These are phyloP conservation scores for Ophiostoma ips DNA, from an alignment of 2,329 filamentous ascomycete species.

Conservation along the genomic window DNA sequence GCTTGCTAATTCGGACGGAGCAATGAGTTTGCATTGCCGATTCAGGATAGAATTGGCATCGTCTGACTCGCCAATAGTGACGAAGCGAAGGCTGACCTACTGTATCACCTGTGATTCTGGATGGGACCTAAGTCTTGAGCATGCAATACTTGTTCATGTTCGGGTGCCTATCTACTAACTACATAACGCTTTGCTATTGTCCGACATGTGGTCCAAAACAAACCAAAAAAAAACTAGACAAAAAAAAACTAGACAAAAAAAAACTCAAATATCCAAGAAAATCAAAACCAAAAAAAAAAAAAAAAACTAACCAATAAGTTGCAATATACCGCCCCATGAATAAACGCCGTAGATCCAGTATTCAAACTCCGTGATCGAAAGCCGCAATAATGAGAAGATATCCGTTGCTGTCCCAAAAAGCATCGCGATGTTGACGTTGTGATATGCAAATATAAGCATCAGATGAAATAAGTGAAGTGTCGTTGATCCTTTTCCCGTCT, in stretches of 20 bases:
- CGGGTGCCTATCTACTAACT: neutral
- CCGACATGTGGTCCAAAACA: too few relatives aligned
- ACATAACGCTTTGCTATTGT: too few relatives aligned
- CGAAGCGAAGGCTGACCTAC: too few relatives aligned
- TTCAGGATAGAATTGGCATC: too few relatives aligned
- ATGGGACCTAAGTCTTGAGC: too few relatives aligned
- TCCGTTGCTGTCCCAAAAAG: neutral
- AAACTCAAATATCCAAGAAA: neutral
- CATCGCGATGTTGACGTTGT: neutral
- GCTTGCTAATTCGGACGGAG: too few relatives aligned
- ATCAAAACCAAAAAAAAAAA: neutral
- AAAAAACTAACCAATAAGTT: neutral
- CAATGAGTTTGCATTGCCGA: too few relatives aligned
- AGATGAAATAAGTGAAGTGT: neutral
- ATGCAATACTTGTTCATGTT: neutral
- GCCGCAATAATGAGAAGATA: neutral
- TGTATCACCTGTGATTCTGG: too few relatives aligned
- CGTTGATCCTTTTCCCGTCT: neutral
- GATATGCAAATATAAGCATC: neutral
- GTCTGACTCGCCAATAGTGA: too few relatives aligned
- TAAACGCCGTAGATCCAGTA: neutral
- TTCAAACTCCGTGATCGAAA: neutral
- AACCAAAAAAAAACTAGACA: neutral
- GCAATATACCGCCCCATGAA: neutral
- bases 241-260: neutral